phyloP scores from a whole-genome alignment of 2,329 filamentous ascomycete genomes.

The Trichoderma simmonsii region DNA sequence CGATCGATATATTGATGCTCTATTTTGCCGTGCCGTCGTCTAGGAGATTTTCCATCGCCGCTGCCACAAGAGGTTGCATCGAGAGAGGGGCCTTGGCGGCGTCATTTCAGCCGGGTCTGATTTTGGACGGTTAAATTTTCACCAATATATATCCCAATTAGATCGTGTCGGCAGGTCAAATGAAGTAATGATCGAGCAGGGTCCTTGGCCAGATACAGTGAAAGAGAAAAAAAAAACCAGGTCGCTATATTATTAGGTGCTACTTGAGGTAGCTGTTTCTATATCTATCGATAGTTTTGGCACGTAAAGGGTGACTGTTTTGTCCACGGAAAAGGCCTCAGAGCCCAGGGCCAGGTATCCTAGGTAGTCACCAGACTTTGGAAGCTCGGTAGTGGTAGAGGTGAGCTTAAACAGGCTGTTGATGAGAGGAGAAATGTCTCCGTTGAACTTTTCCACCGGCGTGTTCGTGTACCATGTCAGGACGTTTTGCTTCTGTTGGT shows the following conservation, averaged over 20 bases:
- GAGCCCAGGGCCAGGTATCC: slow-evolving; percentile 52
- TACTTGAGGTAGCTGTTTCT: slow-evolving; percentile 15
- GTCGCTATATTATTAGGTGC: slow-evolving; percentile 12
- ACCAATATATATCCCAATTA: neutral
- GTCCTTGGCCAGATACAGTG: neutral
- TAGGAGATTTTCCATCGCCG: slow-evolving; percentile 3
- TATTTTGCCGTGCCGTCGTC: neutral
- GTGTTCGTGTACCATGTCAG: slow-evolving; percentile 46
- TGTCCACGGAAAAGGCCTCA: slow-evolving; percentile 44
- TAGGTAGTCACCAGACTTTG: slow-evolving; percentile 40
- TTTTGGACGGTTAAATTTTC: slow-evolving; percentile 3
- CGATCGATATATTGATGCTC: slow-evolving; percentile 10
- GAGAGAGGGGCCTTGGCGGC: neutral
- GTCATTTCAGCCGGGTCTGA: neutral
- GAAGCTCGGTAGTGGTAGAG: slow-evolving; percentile 27
- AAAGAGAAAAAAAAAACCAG: neutral
- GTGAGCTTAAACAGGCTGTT: slow-evolving; percentile 36
- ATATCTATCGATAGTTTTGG: slow-evolving; percentile 37
- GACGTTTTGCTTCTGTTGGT: slow-evolving; percentile 43
- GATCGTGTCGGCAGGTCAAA: neutral
- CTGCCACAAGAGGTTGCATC: slow-evolving; percentile 3
- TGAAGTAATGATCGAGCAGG: neutral
- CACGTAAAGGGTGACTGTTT: slow-evolving; percentile 49
- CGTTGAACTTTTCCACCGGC: slow-evolving; percentile 41
- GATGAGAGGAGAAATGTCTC: slow-evolving; percentile 46